A percentile compares a stretch with the other conserved stretches of the same genome.
Conservation (phyloP, 164 flowering plant genomes). For the Saururus chinensis region DNA sequence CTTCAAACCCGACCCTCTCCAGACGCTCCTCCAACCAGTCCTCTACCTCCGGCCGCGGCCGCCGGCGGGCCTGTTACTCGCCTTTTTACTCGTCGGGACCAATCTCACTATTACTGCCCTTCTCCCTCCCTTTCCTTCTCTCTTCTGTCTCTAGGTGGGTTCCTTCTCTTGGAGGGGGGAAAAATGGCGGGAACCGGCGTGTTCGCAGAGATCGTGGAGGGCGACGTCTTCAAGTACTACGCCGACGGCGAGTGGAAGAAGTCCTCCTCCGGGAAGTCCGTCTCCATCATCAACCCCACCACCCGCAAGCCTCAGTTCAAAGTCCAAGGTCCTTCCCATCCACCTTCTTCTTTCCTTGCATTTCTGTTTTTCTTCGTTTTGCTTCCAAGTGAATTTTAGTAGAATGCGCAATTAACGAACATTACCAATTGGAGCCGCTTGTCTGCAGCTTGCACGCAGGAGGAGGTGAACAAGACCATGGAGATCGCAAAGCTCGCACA, state of each 20-base stretch:
- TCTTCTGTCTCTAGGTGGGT: no score
- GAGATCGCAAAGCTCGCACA: slow-evolving; percentile 74
- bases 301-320: slow-evolving; percentile 81
- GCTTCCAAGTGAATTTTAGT: neutral
- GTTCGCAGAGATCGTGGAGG: slow-evolving; percentile 78
- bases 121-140: no score
- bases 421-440: neutral
- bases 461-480: slow-evolving; percentile 90
- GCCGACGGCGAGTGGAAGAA: slow-evolving; percentile 83
- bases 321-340: slow-evolving; percentile 91
- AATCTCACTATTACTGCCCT: no score
- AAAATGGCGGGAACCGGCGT: slow-evolving; percentile 70
- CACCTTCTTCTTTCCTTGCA: no score
- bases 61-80: no score
- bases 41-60: no score
- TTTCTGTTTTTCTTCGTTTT: neutral
- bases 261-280: slow-evolving; percentile 77
- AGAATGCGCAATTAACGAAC: neutral
- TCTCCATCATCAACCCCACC: slow-evolving; percentile 82
- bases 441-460: slow-evolving; percentile 84
- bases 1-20: neutral
- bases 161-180: neutral
- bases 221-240: slow-evolving; percentile 85
- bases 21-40: neutral
- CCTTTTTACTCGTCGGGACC: no score